Base-by-base conservation (phyloP, 805 yeast genomes). In the Candida orba region DNA sequence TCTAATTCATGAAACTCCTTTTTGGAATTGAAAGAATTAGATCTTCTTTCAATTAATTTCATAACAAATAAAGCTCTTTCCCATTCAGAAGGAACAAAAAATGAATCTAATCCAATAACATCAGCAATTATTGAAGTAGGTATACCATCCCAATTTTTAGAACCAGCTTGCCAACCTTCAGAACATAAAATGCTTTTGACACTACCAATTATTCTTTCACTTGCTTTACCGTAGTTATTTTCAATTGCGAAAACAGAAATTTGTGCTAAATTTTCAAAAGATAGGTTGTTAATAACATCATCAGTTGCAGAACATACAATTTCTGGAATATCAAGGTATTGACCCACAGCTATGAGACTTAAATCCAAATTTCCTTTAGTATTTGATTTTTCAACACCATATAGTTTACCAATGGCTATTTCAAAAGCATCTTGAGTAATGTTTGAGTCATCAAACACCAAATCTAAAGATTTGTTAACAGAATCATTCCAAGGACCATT, bases 41-140 rank as follows among this genome's bases (percentile, higher is more conserved):
- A 45, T 29, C 72, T 49, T 53, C 72, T 55, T 46, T 69, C 71
- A 34, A 72, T 61, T 37, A 73, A 51, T 36, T 60, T 65, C 32
- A 72, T 67, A 4, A 71, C 62, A 47, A 76, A 75, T 25, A 71
- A 47, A 36, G 76, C 72, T 41, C 82, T 61, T 36, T 75, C 79
- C 78, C 78, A 75, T 53, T 76, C 82, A 2, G 68, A 66, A 2
- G 76, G 75, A 5, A 74, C 74, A 53, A 72, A 76, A 49, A 76
- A 76, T 18, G 69, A 72, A 50, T 77, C 78, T 15, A 68, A 63
- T 0, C 73, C 68, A 13, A 76, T 65, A 6, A 73, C 72, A 24
- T 67, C 69, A 0, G 70, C 63, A 14, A 73, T 65, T 6, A 74
- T 58, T 1, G 60, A 49, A 0, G 56, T 56, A 0, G 80, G 78